These are phyloP conservation scores for Plenodomus tracheiphilus DNA, from an alignment of 2,329 filamentous ascomycete species.

Conservation along the genomic window DNA sequence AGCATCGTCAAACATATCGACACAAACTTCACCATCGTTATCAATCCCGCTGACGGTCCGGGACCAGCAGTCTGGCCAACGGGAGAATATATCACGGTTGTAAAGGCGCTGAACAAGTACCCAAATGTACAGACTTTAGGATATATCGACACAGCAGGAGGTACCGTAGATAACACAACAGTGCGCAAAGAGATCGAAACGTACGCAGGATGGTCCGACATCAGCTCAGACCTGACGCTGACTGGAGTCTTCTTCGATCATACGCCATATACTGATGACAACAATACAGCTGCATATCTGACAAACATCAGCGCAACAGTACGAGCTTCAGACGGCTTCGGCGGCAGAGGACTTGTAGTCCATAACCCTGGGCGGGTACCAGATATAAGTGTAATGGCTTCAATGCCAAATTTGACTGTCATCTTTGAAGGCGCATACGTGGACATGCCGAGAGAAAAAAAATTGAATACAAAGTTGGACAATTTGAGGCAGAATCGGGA, in stretches of 20 bases:
- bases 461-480: conserved; percentile 5
- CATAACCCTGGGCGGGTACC: conserved; percentile 28
- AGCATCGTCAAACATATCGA: conserved; percentile 37
- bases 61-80: conserved; percentile 48
- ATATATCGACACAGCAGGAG: conserved; percentile 55
- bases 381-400: conserved; percentile 13
- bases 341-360: conserved; percentile 18
- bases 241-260: conserved; percentile 58
- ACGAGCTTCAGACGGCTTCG: conserved; percentile 17
- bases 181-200: conserved; percentile 48
- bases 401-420: conserved; percentile 24
- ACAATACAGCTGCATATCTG: conserved; percentile 18
- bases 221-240: conserved; percentile 37
- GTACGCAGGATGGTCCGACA: conserved; percentile 52
- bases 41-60: conserved; percentile 52
- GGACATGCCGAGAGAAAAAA: conserved; percentile 10
- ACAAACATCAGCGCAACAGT: conserved; percentile 27
- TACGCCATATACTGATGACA: conserved; percentile 39
- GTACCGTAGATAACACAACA: conserved; percentile 18
- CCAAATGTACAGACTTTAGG: conserved; percentile 55
- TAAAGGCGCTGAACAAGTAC: conserved; percentile 45
- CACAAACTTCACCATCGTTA: conserved; percentile 54
- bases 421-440: conserved; percentile 27
- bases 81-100: conserved; percentile 47
- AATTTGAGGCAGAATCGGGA: conserved; percentile 7